Base-by-base conservation (phyloP, 2,329 filamentous ascomycete species). In the Amauroascus verrucosus region DNA sequence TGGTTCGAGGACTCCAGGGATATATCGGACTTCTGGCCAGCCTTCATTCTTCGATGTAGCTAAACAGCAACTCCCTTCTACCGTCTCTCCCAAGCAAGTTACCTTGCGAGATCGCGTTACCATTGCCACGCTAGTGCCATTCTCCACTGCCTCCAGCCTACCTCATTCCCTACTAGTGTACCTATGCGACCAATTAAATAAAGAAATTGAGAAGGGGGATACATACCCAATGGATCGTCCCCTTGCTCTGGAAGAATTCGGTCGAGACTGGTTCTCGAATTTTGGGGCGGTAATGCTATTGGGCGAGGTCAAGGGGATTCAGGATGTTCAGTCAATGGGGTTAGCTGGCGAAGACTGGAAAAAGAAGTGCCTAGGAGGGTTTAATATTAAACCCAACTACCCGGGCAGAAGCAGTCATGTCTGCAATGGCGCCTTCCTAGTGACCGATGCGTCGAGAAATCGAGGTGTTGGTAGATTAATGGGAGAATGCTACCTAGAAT, bases 331-430 rank as follows among this genome's bases (percentile, higher is more conserved):
- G 46, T 56, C 63, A 9, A 69, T 70, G 70, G 77, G 67, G 69
- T 79, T 56, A 62, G 76, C 61, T 70, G 82, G 70, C 69, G 77
- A 68, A 59, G 86, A 91, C 69, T 95, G 89, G 88, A 79, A 82
- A 59, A 83, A 83, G 64, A 78, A 85, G 62, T 95, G 88, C 63
- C 74, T 95, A 41, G 89, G 89, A 54, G 94, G 87, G 71, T 95
- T 95, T 71, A 94, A 93, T 71, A 86, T 95, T 76, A 90, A 93
- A 72, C 88, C 89, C 46, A 95, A 95, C 70, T 95, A 95, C 67
- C 88, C 89, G 0, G 89, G 89, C 46, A 80, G 89, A 55, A 93
- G 86, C 71, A 93, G 86, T 69, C 89, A 95, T 73, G 81, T 95
- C 48, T 95, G 88, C 74, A 81, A 85, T 78, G 71, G 81, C 55